Evolutionary conservation across 2,329 filamentous ascomycete genomes (phyloP), one percentile per base, ranked within the genome.

Genomic region (Pseudocercospora vitis): DNA sequence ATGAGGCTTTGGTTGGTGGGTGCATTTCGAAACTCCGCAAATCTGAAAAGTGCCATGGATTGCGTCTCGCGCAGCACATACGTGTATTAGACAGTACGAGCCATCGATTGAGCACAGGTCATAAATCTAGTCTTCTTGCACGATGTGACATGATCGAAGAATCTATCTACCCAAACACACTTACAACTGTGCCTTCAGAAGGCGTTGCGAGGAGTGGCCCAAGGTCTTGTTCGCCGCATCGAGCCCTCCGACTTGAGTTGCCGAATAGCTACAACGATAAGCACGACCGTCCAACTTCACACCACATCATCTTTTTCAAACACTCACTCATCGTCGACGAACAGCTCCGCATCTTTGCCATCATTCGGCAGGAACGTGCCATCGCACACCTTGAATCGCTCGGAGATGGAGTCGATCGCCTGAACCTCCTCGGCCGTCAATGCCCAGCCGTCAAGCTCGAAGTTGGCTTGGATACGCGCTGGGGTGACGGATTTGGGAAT

Each of bases 401-500:
- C 86, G 65, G 81, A 78, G 50, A 92, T 79, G 65, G 74, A 80
- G 65, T 83, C 83, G 46, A 95, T 77, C 71, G 81, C 76, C 63
- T 80, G 78, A 47, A 92, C 71, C 76, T 95, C 89, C 42, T 89
- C 88, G 3, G 81, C 79, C 3, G 81, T 85, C 71, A 95, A 74
- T 55, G 82, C 77, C 83, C 85, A 92, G 49, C 86, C 88, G 70
- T 91, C 82, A 19, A 77, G 77, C 70, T 87, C 81, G 63, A 84
- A 89, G 79, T 95, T 95, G 58, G 76, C 81, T 73, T 87, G 78
- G 66, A 95, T 91, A 35, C 89, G 82, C 49, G 77, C 78, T 62
- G 84, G 81, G 61, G 82, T 91, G 54, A 91, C 87, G 48, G 82
- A 87, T 81, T 95, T 95, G 65, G 89, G 89, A 65, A 95, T 90